Base-by-base conservation (phyloP, 2,329 filamentous ascomycete species). In the Mariannaea elegans region DNA sequence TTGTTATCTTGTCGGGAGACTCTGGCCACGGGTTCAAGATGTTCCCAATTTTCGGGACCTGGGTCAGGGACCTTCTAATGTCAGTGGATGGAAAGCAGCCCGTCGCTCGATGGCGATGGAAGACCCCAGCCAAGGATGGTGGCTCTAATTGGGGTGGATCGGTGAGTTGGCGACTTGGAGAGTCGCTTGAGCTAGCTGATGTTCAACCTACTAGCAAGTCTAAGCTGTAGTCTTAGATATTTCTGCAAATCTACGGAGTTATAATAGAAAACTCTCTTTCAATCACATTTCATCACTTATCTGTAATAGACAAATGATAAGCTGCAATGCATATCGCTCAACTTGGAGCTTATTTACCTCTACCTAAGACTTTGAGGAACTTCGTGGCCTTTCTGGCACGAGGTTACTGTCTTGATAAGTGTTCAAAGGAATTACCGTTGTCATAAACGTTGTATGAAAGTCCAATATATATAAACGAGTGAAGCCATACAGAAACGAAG, bases 21-120 rank as follows among this genome's bases (percentile, higher is more conserved):
- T 88, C 85, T 1, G 86, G 85, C 0, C 86, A 89, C 66, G 84
- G 81, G 0, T 88, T 88, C 71, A 88, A 89, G 73, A 85, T 88
- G 81, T 81, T 88, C 46, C 86, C 85, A 0, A 80, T 87, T 21
- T 75, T 86, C n/a, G 85, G 86, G 0, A 70, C 74, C n/a, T 88
- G 83, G 78, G 80, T 87, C 2, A 76, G 72, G 41, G 75, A 80
- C 10, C 64, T 87, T 5, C 49, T 88, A 0, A 75, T 78, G 19
- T 73, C 77, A 2, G 73, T 76, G 0, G 67, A 59, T 1, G 56
- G 73, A 6, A 53, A 65, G 36, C 84, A 87, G 70, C 70, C 69
- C 1, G 71, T 80, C 16, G 50, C 69, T 3, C 72, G 82, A 23
- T 87, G 84, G 84, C 70, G 77, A 16, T 87, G 84, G 84, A 85